Base-by-base conservation (phyloP, 768 basidiomycete genomes). In the Exidia glandulosa region DNA sequence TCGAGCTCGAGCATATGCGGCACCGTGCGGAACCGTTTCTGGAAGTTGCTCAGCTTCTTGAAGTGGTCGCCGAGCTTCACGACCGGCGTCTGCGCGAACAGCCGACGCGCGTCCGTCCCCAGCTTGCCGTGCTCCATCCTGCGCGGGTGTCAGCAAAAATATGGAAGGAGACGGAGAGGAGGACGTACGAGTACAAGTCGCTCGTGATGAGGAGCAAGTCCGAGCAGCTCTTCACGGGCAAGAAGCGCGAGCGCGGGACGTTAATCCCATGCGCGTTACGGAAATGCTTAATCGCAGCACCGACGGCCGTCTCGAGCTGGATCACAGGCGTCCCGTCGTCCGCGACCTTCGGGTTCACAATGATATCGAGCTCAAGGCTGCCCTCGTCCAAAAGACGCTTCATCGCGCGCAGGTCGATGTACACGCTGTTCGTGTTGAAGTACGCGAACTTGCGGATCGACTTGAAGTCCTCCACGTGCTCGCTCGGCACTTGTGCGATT, bases 41-140 rank as follows among this genome's bases (percentile, higher is more conserved):
- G 59, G 56, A 63, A 60, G 54, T 47, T 52, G n/a, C 72, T 54
- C 59, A 90, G 88, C 83, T 91, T 94, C 81, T 94, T 96, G 84
- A 98, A 96, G 71, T 90, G 88, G 72, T 94, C 91, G 50, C 94
- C 93, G 56, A 96, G 82, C 77, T 96, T 96, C 80, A 97, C 90
- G 56, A 95, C 92, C n/a, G 94, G 95, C 30, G 90, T 86, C 23
- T 83, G 67, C 67, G 81, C 83, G 68, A 94, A 93, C 85, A 91
- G 87, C 65, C 90, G 76, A 37, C 81, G 77, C 62, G 83, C 82
- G 69, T 88, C 91, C 79, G 96, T 88, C 63, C 90, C 80, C 61
- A 95, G 81, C 66, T 87, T 87, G 23, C 94, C 94, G 69, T 96
- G 90, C 71, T 86, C 76, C 57, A 96, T 79, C 6, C 41, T 45